These are phyloP conservation scores for Cladosporium sp. DNA, from an alignment of 2,329 filamentous ascomycete genomes.

Conservation along the genomic window DNA sequence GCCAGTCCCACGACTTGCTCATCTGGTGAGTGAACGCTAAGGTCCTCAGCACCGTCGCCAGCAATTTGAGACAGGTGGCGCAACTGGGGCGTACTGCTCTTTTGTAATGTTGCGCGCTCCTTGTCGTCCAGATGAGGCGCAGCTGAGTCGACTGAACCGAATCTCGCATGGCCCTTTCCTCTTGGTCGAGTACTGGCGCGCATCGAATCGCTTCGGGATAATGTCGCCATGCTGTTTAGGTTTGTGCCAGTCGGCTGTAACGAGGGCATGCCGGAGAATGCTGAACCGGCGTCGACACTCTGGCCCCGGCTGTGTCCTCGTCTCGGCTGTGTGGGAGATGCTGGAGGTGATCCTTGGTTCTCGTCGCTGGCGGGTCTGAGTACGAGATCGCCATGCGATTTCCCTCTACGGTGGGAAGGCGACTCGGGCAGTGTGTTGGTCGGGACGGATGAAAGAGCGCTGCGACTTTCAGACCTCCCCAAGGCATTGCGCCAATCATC, in stretches of 20 bases:
- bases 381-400: constrained; percentile 4
- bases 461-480: constrained; percentile 27
- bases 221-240: constrained; percentile 30
- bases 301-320: constrained; percentile 6
- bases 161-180: constrained; percentile 29
- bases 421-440: constrained; percentile 25
- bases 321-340: not conserved
- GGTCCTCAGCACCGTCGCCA: constrained; percentile 71
- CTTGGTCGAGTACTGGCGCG: constrained; percentile 31
- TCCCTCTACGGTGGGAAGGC: constrained; percentile 21
- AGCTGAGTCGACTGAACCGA: constrained; percentile 25
- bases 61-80: constrained; percentile 78
- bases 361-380: constrained; percentile 4
- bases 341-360: not conserved
- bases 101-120: constrained; percentile 76
- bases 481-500: constrained; percentile 29
- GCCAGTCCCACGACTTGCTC: constrained; percentile 86
- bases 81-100: constrained; percentile 85
- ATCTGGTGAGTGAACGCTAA: constrained; percentile 70
- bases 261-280: not conserved
- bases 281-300: constrained; percentile 2
- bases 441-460: constrained; percentile 26
- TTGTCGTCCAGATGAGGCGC: constrained; percentile 32
- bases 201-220: constrained; percentile 35
- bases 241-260: constrained; percentile 1